These are phyloP conservation scores for Fusarium musae DNA, from an alignment of 2,329 filamentous ascomycete species.

Conservation along the genomic window DNA sequence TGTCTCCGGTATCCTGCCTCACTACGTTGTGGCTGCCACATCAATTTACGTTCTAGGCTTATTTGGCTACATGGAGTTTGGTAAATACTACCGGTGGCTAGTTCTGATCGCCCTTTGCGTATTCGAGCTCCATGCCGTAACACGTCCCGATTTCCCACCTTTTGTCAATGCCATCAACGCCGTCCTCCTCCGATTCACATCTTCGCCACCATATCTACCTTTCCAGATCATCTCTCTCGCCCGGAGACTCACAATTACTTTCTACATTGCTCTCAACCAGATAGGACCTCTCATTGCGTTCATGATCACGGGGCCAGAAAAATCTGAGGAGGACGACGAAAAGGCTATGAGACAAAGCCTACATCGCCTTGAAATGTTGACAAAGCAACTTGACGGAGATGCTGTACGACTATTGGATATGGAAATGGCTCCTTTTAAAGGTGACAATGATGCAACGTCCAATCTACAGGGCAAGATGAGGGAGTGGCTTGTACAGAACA, in stretches of 20 bases:
- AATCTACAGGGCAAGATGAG: conserved; percentile 75
- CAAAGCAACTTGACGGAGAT: conserved; percentile 74
- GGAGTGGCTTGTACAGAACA: conserved; percentile 90
- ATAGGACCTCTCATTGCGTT: conserved; percentile 73
- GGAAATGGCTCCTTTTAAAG: conserved; percentile 83
- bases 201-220: conserved; percentile 75
- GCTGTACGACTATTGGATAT: conserved; percentile 76
- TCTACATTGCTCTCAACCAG: conserved; percentile 86
- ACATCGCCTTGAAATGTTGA: conserved; percentile 71
- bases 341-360: conserved; percentile 70
- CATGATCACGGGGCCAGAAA: conserved; percentile 43
- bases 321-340: conserved; percentile 53
- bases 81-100: conserved; percentile 73
- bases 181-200: conserved; percentile 51
- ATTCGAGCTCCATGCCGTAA: conserved; percentile 68
- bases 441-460: conserved; percentile 72
- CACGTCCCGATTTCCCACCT: conserved; percentile 62
- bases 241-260: conserved; percentile 79
- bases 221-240: conserved; percentile 85
- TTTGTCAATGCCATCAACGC: conserved; percentile 60
- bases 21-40: conserved; percentile 68
- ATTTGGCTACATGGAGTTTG: conserved; percentile 75
- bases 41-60: conserved; percentile 71
- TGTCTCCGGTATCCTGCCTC: conserved; percentile 66
- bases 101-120: conserved; percentile 63